Evolutionary conservation across 192 early-diverging fungal genomes (phyloP).

Genomic region (Podila horticola): DNA sequence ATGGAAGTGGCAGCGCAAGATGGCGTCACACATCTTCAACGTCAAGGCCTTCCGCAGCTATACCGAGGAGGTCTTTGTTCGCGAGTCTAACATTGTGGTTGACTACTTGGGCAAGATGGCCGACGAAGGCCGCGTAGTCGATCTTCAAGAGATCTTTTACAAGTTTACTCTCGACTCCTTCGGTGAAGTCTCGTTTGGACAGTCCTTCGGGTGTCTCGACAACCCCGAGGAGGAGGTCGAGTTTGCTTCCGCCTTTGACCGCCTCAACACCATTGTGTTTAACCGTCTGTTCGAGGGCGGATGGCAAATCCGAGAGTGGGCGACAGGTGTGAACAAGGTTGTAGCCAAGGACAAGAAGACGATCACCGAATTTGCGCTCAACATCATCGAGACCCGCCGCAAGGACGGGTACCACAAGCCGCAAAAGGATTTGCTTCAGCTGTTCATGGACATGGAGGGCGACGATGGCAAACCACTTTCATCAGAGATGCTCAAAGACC

Average conservation of each 20-base stretch:
- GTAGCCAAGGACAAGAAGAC: slow-evolving; percentile 30
- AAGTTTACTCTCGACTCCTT: slow-evolving; percentile 63
- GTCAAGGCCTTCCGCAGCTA: slow-evolving; percentile 24
- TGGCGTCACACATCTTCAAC: slow-evolving; percentile 33
- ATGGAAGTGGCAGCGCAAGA: slow-evolving; percentile 43
- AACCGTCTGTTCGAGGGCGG: slow-evolving; percentile 33
- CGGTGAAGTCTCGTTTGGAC: slow-evolving; percentile 52
- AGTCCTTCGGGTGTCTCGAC: slow-evolving; percentile 33
- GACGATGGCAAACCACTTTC: slow-evolving; percentile 53
- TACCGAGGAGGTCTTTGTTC: slow-evolving; percentile 30
- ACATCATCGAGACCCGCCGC: slow-evolving; percentile 34
- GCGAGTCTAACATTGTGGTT: slow-evolving; percentile 5
- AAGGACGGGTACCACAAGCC: slow-evolving; percentile 22
- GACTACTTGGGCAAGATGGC: slow-evolving; percentile 33
- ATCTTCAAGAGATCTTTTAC: slow-evolving; percentile 60
- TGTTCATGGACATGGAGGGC: slow-evolving; percentile 56
- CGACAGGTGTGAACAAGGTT: slow-evolving; percentile 17
- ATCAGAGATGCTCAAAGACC: slow-evolving; percentile 56
- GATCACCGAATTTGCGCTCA: slow-evolving; percentile 40
- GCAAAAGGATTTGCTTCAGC: slow-evolving; percentile 53
- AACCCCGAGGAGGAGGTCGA: slow-evolving; percentile 21
- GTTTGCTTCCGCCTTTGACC: slow-evolving; percentile 68
- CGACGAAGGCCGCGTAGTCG: slow-evolving; percentile 38
- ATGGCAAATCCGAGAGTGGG: slow-evolving; percentile 40
- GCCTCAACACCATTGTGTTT: slow-evolving; percentile 51